Evolutionary conservation across 495 filamentous ascomycete species (phyloP).

Genomic region (Penicillium salamii): DNA sequence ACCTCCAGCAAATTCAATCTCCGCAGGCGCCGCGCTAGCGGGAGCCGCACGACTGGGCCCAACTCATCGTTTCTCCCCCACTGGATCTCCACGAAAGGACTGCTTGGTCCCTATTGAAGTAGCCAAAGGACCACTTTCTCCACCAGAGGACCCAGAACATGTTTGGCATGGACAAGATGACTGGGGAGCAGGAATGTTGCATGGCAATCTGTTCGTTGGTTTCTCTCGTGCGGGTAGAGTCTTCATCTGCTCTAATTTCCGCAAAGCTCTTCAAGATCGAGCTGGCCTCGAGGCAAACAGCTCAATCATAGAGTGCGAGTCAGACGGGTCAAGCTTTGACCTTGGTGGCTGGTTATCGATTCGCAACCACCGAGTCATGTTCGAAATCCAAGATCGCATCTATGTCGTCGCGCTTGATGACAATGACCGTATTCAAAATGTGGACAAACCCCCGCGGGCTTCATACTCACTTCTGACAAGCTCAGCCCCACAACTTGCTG

Average conservation of each 20-base stretch:
- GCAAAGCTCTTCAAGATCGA: constrained; percentile 29
- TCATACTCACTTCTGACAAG: constrained; percentile 37
- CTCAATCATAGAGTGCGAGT: constrained; percentile 35
- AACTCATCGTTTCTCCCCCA: constrained; percentile 8
- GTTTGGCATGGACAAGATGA: constrained; percentile 31
- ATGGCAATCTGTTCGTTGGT: constrained; percentile 36
- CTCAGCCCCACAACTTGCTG: constrained; percentile 33
- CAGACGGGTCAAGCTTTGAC: constrained; percentile 35
- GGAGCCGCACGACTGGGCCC: constrained; percentile 18
- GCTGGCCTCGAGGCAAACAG: constrained; percentile 19
- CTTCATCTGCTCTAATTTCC: constrained; percentile 39
- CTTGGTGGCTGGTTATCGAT: constrained; percentile 41
- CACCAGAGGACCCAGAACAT: constrained; percentile 25
- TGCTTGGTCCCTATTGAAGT: constrained; percentile 26
- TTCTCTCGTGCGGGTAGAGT: constrained; percentile 38
- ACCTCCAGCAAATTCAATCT: constrained; percentile 13
- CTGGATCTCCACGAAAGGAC: constrained; percentile 18
- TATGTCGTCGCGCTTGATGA: constrained; percentile 38
- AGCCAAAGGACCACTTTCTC: constrained; percentile 23
- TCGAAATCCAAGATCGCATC: constrained; percentile 38
- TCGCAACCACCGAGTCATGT: constrained; percentile 41
- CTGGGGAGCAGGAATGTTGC: constrained; percentile 40
- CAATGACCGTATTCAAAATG: constrained; percentile 28
- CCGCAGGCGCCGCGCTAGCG: constrained; percentile 16
- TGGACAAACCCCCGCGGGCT: constrained; percentile 20